Conservation (phyloP, 139 green algal species). For the Edaphochlamys debaryana region DNA sequence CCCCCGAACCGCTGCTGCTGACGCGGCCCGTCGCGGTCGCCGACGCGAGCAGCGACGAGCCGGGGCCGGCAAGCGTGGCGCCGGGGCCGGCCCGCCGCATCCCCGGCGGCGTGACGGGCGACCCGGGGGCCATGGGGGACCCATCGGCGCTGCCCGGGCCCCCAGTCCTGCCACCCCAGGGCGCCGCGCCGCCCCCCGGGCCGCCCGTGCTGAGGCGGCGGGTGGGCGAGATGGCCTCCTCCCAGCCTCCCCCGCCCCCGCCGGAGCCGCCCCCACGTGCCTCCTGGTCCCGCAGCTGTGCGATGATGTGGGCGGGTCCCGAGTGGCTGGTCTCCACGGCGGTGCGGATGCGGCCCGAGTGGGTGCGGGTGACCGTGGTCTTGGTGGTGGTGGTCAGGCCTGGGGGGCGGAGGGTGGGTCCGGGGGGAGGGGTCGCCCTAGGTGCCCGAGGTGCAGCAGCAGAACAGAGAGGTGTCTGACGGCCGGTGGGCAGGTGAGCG, state of each 20-base stretch:
- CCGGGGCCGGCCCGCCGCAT: too few relatives aligned
- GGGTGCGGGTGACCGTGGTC: slow-evolving; percentile 24
- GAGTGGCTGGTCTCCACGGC: slow-evolving; percentile 22
- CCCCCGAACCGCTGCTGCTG: neutral
- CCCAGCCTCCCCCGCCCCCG: neutral
- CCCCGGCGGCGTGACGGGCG: neutral
- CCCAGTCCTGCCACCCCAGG: neutral
- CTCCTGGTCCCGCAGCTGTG: too few relatives aligned
- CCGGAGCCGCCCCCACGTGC: neutral
- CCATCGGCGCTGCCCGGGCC: neutral
- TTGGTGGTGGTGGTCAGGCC: slow-evolving; percentile 21
- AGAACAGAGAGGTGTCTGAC: neutral
- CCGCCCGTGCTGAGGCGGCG: neutral
- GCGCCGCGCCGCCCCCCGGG: neutral
- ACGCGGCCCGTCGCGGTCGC: neutral
- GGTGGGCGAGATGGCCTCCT: neutral
- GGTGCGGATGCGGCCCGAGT: slow-evolving; percentile 15
- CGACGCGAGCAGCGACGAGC: neutral
- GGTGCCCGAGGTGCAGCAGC: neutral
- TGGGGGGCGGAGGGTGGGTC: neutral
- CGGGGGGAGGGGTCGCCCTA: neutral
- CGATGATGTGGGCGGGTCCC: slow-evolving; percentile 7
- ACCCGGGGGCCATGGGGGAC: neutral
- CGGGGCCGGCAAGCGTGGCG: neutral
- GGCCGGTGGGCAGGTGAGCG: neutral